phyloP scores from a whole-genome alignment of 1,284 basidiomycete genomes.

The Boletus semigastroideus region DNA sequence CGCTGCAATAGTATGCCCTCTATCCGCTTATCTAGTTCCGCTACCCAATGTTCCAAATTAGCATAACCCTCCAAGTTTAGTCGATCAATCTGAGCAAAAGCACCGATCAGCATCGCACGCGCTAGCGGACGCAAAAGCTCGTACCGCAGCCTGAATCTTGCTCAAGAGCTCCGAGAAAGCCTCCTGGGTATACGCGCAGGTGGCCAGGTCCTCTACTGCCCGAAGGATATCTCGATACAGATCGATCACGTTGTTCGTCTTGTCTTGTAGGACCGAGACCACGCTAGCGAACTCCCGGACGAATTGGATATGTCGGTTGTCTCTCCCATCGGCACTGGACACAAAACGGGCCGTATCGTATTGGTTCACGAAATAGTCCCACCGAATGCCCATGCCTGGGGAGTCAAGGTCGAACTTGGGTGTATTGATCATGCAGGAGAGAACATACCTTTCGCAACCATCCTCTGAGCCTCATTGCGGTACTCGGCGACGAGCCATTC shows the following conservation, averaged over 20 bases:
- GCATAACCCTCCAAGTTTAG: constrained; percentile 96
- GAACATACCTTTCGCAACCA: constrained; percentile 77
- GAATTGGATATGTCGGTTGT: constrained; percentile 89
- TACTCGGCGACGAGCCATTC: constrained; percentile 93
- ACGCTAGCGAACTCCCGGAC: constrained; percentile 94
- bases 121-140: constrained; percentile 27
- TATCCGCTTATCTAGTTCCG: constrained; percentile 84
- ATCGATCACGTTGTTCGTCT: constrained; percentile 91
- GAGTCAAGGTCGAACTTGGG: neutral
- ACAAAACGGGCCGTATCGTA: constrained; percentile 81
- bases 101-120: constrained; percentile 1
- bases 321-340: constrained; percentile 70
- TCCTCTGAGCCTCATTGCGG: constrained; percentile 85
- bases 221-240: constrained; percentile 84
- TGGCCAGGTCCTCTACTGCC: constrained; percentile 83
- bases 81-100: constrained; percentile 71
- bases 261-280: constrained; percentile 91
- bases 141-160: constrained; percentile 83
- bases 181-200: constrained; percentile 82
- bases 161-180: constrained; percentile 79
- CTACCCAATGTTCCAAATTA: constrained; percentile 96
- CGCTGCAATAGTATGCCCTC: constrained; percentile 82
- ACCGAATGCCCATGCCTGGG: constrained; percentile 86
- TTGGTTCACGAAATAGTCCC: constrained; percentile 96
- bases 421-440: neutral